Base-by-base conservation (phyloP, 352 stramenopile species). In the Albugo candida region DNA sequence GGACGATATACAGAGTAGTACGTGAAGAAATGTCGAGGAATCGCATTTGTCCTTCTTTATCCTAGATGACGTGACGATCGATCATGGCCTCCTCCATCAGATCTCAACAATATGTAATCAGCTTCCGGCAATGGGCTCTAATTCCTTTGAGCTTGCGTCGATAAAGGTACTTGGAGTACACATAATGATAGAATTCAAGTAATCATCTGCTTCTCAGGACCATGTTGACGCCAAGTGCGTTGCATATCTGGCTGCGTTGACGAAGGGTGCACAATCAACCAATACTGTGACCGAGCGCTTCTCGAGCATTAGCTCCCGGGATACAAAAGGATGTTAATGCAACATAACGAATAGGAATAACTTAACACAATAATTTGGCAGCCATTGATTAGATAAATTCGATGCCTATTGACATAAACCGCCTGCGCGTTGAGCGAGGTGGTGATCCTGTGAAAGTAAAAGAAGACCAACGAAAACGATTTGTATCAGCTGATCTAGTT, bases 371-470 rank as follows among this genome's bases (percentile, higher is more conserved):
- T 48, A 17, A 41, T 2, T 2, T 48, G 43, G 16, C 16, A 24
- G 16, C 43, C n/a, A 19, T 35, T 79, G 27, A 65, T 45, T 40
- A n/a, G 27, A 37, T 34, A 45, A n/a, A 41, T 52, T 16, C 53
- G 54, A 99, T 99, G 94, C 92, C 92, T 49, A 97, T 99, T 58
- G 93, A 98, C 71, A 98, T 99, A 59, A 97, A 97, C 65, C 81
- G 92, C 46, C 70, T 99, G 47, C 85, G 94, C 45, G 76, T 76
- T 48, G 95, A 98, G 61, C 87, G 91, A 47, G 93, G 93, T 47
- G 94, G 94, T 50, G 76, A 98, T 65, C 92, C 93, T n/a, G 92
- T 95, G 44, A 67, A 81, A 37, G 94, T 97, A 55, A 83, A 89
- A 41, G 67, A 76, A 51, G 94, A 95, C 57, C 93, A 97, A 70